Base-by-base conservation (phyloP, 192 early-diverging fungal species). In the Entomortierella parvispora region DNA sequence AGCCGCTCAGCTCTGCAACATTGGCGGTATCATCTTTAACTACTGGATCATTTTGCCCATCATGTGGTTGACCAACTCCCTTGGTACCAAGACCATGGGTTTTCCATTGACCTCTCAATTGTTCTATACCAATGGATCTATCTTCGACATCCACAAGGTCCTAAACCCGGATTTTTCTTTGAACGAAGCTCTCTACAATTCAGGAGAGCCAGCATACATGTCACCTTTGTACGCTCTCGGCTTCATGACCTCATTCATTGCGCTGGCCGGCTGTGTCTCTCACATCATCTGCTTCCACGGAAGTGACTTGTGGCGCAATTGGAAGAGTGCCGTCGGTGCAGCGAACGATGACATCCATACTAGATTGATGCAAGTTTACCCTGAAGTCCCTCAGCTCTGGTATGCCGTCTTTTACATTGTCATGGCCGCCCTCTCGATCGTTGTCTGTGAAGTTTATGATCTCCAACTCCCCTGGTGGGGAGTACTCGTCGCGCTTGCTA, bases 21-120 rank as follows among this genome's bases (percentile, higher is more conserved):
- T 87, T 61, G 68, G 74, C 2, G 87, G 88, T 22, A 83, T 87
- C 43, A 76, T 89, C 25, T 58, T 90, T 3, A 71, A 84, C 15
- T 85, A 88, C 68, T 94, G 93, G 93, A 79, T 93, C 51, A 82
- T 89, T 26, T 80, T 85, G 0, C 93, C 92, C 9, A 80, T 88
- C 20, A 78, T 87, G 18, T 91, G 88, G 78, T 83, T 87, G 64
- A 79, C 56, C 58, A 85, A 91, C 31, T 33, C 40, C 18, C 46
- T 64, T 22, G 59, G 49, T 5, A 72, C 48, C 46, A 72, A 64
- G 34, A 58, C 37, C 11, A 58, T 59, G 7, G 62, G 40, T n/a
- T 23, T 17, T 15, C 62, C 62, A 2, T 43, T 72, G 40, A 72
- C 70, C 51, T 64, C 70, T 14, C 54, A 55, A 26, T 54, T 72